Evolutionary conservation across 2,329 filamentous ascomycete genomes (phyloP).

Genomic region (Neonectria hederae): DNA sequence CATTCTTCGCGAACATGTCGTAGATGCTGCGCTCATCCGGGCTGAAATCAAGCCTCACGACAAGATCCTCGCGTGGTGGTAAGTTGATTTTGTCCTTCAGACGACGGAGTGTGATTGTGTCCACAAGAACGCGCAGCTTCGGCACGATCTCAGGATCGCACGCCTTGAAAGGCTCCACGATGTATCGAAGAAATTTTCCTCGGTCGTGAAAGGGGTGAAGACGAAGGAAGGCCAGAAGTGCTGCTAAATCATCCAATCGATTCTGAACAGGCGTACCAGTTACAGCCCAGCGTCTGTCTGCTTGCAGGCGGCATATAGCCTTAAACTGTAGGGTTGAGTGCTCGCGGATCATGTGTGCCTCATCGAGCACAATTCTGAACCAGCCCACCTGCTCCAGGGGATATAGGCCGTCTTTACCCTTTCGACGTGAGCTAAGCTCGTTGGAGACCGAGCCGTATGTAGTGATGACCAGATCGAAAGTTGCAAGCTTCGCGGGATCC

Average conservation of each 20-base stretch:
- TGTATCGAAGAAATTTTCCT: conserved; percentile 78
- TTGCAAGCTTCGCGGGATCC: conserved; percentile 72
- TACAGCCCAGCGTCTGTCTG: conserved; percentile 92
- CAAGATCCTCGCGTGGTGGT: conserved; percentile 75
- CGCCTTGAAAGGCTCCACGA: conserved; percentile 85
- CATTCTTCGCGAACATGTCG: conserved; percentile 83
- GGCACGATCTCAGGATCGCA: conserved; percentile 85
- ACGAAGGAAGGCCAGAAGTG: conserved; percentile 85
- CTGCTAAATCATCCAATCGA: conserved; percentile 86
- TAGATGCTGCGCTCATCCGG: conserved; percentile 81
- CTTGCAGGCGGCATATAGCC: conserved; percentile 81
- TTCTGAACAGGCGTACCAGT: conserved; percentile 97
- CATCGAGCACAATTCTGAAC: conserved; percentile 94
- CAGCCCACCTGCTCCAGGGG: conserved; percentile 84
- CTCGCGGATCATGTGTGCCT: conserved; percentile 94
- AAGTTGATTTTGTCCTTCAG: conserved; percentile 92
- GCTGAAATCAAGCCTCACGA: conserved; percentile 79
- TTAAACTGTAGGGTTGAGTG: conserved; percentile 83
- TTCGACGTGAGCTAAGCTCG: conserved; percentile 74
- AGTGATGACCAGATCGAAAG: conserved; percentile 87
- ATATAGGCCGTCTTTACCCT: conserved; percentile 66
- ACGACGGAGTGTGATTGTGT: conserved; percentile 92
- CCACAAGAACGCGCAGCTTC: conserved; percentile 87
- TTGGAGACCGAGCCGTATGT: conserved; percentile 90
- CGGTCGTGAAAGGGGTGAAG: conserved; percentile 86